A percentile compares a stretch with the other conserved stretches of the same genome.
phyloP scores from a whole-genome alignment of 805 yeast genomes.

The Torulaspora franciscae region DNA sequence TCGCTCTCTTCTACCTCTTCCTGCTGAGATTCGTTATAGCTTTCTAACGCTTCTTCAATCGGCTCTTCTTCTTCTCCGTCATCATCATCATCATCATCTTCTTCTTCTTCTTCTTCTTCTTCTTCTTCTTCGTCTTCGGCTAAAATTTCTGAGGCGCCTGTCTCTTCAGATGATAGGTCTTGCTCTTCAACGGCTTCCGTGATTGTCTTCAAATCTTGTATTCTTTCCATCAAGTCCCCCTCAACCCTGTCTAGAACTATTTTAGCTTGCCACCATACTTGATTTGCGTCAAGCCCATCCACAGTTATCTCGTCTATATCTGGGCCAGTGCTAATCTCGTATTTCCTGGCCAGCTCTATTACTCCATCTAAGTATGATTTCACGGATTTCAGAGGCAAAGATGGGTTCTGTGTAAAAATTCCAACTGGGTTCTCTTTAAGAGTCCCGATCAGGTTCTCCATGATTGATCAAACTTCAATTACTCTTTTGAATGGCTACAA shows the following conservation, averaged over 20 bases:
- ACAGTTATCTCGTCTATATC: conserved; percentile 75
- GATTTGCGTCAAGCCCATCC: conserved; percentile 85
- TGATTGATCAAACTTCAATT: background rate
- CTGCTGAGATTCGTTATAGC: background rate
- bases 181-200: background rate
- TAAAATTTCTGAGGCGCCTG: conserved; percentile 43
- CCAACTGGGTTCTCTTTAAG: conserved; percentile 22
- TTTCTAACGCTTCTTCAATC: conserved; percentile 12
- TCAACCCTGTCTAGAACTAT: conserved; percentile 76
- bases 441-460: conserved; percentile 20
- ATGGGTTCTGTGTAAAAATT: conserved; percentile 18
- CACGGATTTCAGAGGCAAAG: conserved; percentile 24
- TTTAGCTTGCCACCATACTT: conserved; percentile 90
- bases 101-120: conserved; percentile 15
- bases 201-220: conserved; percentile 45
- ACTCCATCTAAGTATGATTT: conserved; percentile 30
- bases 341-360: conserved; percentile 19
- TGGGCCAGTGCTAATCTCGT: conserved; percentile 36
- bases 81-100: conserved; percentile 17
- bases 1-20: background rate
- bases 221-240: conserved; percentile 53
- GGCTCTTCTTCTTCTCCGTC: conserved; percentile 9
- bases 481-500: too few species aligned
- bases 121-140: conserved; percentile 24
- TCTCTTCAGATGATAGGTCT: conserved; percentile 39